These are phyloP conservation scores for Clathrus columnatus DNA, from an alignment of 768 basidiomycete species.

Conservation along the genomic window DNA sequence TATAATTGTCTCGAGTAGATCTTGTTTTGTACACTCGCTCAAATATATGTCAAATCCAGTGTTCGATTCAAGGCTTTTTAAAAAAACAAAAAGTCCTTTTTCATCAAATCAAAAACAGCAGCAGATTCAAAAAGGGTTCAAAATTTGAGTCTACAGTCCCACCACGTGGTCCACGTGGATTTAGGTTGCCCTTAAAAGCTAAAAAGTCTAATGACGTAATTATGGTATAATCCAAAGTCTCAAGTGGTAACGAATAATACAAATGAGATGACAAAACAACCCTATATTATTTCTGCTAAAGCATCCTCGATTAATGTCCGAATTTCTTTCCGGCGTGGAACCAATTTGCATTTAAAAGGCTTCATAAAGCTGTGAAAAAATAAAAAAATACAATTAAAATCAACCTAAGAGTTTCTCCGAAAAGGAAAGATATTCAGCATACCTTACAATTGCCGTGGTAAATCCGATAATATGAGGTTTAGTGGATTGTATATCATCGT, in stretches of 20 bases:
- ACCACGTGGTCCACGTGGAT: neutral
- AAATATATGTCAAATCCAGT: no score
- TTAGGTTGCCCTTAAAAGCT: neutral
- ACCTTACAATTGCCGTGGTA: slow-evolving; percentile 7
- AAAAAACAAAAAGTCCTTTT: no score
- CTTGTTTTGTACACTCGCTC: no score
- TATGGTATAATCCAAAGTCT: neutral
- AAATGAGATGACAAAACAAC: neutral
- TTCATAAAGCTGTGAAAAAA: neutral
- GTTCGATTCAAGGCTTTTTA: no score
- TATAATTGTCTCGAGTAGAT: no score
- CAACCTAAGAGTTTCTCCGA: neutral
- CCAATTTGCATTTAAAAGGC: slow-evolving; percentile 1
- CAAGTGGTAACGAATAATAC: neutral
- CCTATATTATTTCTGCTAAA: neutral
- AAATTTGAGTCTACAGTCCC: neutral
- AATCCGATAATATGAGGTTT: slow-evolving; percentile 1
- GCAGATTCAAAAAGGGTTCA: neutral
- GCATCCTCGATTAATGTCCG: slow-evolving; percentile 2
- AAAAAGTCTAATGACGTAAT: neutral
- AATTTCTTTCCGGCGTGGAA: slow-evolving; percentile 2
- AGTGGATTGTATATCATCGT: neutral
- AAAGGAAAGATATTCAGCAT: neutral
- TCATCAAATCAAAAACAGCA: no score
- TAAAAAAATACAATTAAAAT: neutral